Evolutionary conservation across 2,329 filamentous ascomycete genomes (phyloP), one percentile per base, ranked within the genome.

Genomic region (Fusarium compactum): DNA sequence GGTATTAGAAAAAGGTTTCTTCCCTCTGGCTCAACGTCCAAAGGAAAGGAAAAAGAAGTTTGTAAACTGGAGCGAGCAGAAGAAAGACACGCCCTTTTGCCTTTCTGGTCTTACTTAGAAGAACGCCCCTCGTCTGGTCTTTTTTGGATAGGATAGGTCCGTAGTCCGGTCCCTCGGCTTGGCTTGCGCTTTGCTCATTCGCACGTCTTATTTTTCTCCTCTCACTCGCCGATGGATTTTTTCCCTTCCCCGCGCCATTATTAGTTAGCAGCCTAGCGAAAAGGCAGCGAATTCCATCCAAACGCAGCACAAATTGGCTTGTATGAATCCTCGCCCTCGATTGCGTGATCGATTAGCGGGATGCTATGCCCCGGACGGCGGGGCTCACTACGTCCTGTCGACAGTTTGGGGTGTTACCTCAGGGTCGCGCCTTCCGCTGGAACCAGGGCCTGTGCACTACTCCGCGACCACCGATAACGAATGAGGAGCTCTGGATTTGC

Each of bases 341-440:
- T 76, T 76, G 74, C 74, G 74, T 76, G 74, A 76, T 76, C 74
- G 74, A 74, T 76, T 76, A 75, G 73, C 72, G 73, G 73, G 70
- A 74, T 73, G 70, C 67, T 73, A 74, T 68, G 73, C 73, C 73
- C 73, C 73, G 70, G 73, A 73, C 73, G 59, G 73, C 73, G 73
- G 72, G 73, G 62, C 73, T 71, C 69, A 73, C 46, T 61, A 51
- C 53, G 53, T 66, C 50, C 43, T 54, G 41, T 68, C 38, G 43
- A 47, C 64, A 67, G 30, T 66, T 62, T 69, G 51, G 67, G 56
- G 64, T 66, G 69, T 48, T 69, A 51, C 66, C 60, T 71, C 58
- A 71, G 65, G 65, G 69, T 71, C 65, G 61, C 69, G 58, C 52
- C 69, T 67, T 60, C 68, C 69, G 56, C 56, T 71, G 32, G 48